These are phyloP conservation scores for Termitomyces sp. DNA, from an alignment of 768 basidiomycete genomes.

Conservation along the genomic window DNA sequence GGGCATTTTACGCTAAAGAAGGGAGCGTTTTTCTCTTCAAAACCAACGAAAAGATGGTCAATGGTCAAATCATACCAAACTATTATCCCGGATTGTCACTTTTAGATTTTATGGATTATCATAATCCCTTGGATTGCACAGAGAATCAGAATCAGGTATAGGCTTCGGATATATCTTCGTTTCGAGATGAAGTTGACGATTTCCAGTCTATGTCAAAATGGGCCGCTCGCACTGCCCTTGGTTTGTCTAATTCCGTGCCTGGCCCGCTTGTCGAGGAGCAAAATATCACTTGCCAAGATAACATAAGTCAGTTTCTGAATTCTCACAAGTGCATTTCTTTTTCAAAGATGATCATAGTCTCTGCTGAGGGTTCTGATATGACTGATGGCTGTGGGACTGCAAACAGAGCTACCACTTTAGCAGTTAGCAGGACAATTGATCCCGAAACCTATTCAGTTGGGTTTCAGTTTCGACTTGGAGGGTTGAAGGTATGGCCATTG, in stretches of 20 bases:
- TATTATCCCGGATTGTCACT: conserved; percentile 23
- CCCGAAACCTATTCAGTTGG: conserved; percentile 38
- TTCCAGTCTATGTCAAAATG: conserved; percentile 57
- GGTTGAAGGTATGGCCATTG: conserved; percentile 33
- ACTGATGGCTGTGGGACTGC: conserved; percentile 51
- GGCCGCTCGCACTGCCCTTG: conserved; percentile 55
- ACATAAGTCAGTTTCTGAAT: conserved; percentile 37
- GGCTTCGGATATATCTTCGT: not conserved
- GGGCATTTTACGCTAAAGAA: conserved; percentile 60
- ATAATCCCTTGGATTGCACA: conserved; percentile 38
- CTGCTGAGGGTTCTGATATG: conserved; percentile 34
- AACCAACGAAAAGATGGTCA: conserved; percentile 39
- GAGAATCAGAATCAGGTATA: conserved; percentile 46
- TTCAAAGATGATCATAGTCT: conserved; percentile 16
- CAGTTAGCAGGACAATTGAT: conserved; percentile 25
- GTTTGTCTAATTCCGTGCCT: conserved; percentile 59
- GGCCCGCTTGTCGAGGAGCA: conserved; percentile 33
- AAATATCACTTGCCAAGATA: conserved; percentile 34
- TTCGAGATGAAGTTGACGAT: not conserved
- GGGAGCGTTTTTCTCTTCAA: conserved; percentile 46
- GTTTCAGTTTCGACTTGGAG: conserved; percentile 43
- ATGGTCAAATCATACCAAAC: conserved; percentile 10
- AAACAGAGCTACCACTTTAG: conserved; percentile 30
- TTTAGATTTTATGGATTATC: conserved; percentile 45
- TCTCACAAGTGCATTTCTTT: not conserved